These are phyloP conservation scores for Amphichorda felina DNA, from an alignment of 2,329 filamentous ascomycete genomes.

Conservation along the genomic window DNA sequence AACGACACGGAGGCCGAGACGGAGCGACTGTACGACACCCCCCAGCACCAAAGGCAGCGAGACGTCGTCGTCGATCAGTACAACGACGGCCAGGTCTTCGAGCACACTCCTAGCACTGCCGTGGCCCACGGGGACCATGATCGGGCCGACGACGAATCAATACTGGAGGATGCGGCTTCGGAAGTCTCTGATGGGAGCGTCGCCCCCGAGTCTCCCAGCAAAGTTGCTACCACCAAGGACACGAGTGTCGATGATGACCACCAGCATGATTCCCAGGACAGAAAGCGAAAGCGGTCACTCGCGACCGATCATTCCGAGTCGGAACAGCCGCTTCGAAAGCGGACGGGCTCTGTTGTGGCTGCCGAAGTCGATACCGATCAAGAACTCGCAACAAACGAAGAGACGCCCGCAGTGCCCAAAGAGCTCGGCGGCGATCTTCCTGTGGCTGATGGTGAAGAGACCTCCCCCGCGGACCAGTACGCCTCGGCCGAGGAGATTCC, in stretches of 20 bases:
- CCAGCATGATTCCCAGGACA: constrained; percentile 19
- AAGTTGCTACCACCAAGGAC: constrained; percentile 14
- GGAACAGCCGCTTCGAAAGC: constrained; percentile 40
- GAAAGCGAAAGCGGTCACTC: constrained; percentile 40
- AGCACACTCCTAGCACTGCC: constrained; percentile 64
- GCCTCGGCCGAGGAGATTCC: constrained; percentile 16
- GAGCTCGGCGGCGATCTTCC: not conserved
- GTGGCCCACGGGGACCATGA: constrained; percentile 26
- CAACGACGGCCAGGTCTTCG: constrained; percentile 40
- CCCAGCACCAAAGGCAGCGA: constrained; percentile 51
- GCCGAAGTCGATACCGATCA: constrained; percentile 23
- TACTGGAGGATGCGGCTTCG: constrained; percentile 15
- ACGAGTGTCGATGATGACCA: constrained; percentile 14
- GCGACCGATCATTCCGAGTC: constrained; percentile 29
- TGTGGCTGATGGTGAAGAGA: too few relatives aligned
- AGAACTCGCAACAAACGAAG: constrained; percentile 11
- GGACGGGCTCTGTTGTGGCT: constrained; percentile 33
- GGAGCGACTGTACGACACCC: constrained; percentile 84
- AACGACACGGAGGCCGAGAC: constrained; percentile 83
- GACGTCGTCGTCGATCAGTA: constrained; percentile 48
- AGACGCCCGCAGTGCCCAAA: constrained; percentile 25
- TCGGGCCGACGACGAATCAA: constrained; percentile 20
- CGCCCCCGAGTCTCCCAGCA: constrained; percentile 21
- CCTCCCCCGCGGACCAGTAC: constrained; percentile 14
- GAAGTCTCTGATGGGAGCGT: constrained; percentile 22